Conservation (phyloP, 2,329 filamentous ascomycete genomes). For the Dactylellina cionopaga region DNA sequence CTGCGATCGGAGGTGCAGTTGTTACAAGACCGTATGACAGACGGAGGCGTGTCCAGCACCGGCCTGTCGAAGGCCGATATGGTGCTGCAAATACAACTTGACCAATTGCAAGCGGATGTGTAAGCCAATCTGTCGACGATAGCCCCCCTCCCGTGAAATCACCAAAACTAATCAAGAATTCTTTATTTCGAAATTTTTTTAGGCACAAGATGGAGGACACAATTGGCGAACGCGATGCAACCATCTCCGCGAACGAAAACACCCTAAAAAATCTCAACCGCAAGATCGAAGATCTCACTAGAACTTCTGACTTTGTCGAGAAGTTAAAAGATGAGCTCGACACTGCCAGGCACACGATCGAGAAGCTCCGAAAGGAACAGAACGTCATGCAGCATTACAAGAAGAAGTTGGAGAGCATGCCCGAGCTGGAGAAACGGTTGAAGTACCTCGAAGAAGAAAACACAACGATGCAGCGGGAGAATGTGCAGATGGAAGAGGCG, state of each 20-base stretch:
- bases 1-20: constrained; percentile 43
- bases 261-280: constrained; percentile 55
- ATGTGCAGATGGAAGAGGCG: constrained; percentile 54
- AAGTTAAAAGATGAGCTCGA: constrained; percentile 58
- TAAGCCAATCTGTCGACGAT: constrained; percentile 11
- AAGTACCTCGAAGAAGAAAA: constrained; percentile 57
- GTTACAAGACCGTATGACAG: constrained; percentile 54
- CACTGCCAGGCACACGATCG: constrained; percentile 57
- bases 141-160: not conserved
- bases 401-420: constrained; percentile 57
- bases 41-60: constrained; percentile 45
- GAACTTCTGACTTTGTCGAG: constrained; percentile 54
- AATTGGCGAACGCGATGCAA: constrained; percentile 56
- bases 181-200: not conserved
- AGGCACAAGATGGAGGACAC: constrained; percentile 57
- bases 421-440: constrained; percentile 56
- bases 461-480: constrained; percentile 36
- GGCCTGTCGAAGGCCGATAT: constrained; percentile 54
- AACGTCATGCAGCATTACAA: constrained; percentile 58
- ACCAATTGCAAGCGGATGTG: constrained; percentile 56
- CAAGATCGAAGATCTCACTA: constrained; percentile 56
- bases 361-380: constrained; percentile 57
- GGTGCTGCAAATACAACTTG: constrained; percentile 55
- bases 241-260: constrained; percentile 54
- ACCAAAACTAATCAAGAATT: not conserved